These are phyloP conservation scores for Clitoria ternatea DNA, from an alignment of 306 rosid genomes.

Conservation along the genomic window DNA sequence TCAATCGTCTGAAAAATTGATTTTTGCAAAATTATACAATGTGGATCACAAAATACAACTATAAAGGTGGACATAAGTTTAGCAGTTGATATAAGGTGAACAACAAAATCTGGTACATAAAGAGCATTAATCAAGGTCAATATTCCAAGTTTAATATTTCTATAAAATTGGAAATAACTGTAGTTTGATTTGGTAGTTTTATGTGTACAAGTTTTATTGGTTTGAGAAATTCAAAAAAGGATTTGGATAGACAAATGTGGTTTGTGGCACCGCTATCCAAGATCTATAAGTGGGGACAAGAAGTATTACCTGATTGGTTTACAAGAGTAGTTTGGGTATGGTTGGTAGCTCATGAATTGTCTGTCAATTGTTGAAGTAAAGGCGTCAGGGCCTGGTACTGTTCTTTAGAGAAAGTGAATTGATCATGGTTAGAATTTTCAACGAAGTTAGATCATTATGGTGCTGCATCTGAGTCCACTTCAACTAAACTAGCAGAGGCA, in stretches of 20 bases:
- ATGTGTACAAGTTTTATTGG: background rate
- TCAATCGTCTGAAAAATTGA: background rate
- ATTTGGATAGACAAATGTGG: background rate
- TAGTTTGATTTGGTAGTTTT: background rate
- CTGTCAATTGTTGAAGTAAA: background rate
- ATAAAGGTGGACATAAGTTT: background rate
- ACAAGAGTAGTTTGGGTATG: background rate
- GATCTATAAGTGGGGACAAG: background rate
- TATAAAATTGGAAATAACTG: no score
- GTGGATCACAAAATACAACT: no score
- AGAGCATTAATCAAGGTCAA: background rate
- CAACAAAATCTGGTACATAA: background rate
- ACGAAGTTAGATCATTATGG: background rate
- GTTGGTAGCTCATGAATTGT: background rate
- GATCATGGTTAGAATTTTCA: background rate
- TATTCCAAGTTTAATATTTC: background rate
- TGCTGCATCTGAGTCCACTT: background rate
- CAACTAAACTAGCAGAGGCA: background rate
- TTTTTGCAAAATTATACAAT: background rate
- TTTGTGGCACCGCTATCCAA: background rate
- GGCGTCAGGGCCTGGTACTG: no score
- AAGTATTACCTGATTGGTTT: background rate
- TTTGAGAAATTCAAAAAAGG: background rate
- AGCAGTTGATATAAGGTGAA: background rate
- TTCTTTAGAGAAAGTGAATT: no score